Base-by-base conservation (phyloP, 495 filamentous ascomycete species). In the Penicillium lividum region DNA sequence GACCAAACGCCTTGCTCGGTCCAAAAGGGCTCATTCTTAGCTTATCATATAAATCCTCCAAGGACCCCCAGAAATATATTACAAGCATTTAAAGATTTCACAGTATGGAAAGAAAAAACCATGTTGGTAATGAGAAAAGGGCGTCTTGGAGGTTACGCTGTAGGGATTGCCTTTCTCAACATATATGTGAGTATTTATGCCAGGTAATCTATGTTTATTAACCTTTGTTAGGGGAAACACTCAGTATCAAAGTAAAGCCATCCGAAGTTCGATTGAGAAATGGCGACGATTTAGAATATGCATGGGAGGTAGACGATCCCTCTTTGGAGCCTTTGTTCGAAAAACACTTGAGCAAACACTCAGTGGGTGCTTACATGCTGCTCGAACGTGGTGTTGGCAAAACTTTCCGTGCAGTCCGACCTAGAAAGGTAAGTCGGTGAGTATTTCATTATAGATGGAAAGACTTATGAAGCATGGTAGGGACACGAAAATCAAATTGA, bases 331-430 rank as follows among this genome's bases (percentile, higher is more conserved):
- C 28, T 7, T n/a, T 56, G 4, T 56, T 56, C 36, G 7, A 56
- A 38, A 56, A 56, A 25, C 53, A 56, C 40, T 16, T 56, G 18
- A 56, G 53, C 18, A 56, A 56, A 16, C 53, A 56, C 30, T 56
- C 53, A n/a, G 53, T 56, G n/a, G 44, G 53, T 3, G 44, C 44
- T 4, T 56, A 56, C 18, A 56, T 49, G 29, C 27, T 6, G 5
- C 53, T 56, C 31, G 11, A 31, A 22, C 31, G 28, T 13, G 53
- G 13, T 22, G 43, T 56, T 15, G 53, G 53, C 0, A 30, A 46
- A 4, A 56, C n/a, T 15, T 56, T 56, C 16, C 29, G 29, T 18
- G 53, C 53, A 22, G 30, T 56, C 7, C 43, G 13, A 4, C 30
- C 25, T 5, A 10, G 40, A 10, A 27, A 27, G 27, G 51, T 40